Conservation (phyloP, 106 monocot genomes). For the Amphibolis antarctica region DNA sequence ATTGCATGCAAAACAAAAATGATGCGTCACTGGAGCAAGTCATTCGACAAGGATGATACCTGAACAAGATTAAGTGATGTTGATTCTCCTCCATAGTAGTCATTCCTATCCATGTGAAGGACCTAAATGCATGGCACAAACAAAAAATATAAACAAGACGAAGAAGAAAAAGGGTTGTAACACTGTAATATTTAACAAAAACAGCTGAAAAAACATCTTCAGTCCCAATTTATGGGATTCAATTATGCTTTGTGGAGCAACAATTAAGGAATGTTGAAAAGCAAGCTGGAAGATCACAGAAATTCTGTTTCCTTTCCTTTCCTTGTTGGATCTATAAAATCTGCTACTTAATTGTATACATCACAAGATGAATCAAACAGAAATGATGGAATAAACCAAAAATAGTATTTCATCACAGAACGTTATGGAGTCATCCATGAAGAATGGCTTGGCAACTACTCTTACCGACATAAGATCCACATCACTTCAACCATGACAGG, state of each 20-base stretch:
- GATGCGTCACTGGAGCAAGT: background rate
- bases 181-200: too few relatives aligned
- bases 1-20: background rate
- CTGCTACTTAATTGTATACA: too few relatives aligned
- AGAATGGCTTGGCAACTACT: too few relatives aligned
- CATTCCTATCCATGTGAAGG: slow-evolving; percentile 30
- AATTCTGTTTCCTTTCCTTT: background rate
- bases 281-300: background rate
- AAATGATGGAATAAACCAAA: too few relatives aligned
- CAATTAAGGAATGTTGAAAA: background rate
- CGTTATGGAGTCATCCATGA: too few relatives aligned
- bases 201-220: background rate
- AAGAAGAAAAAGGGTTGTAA: background rate
- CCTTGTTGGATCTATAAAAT: background rate
- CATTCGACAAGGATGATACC: background rate
- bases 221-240: background rate
- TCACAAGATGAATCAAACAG: too few relatives aligned
- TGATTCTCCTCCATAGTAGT: slow-evolving; percentile 27
- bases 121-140: slow-evolving; percentile 9
- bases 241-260: background rate
- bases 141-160: background rate
- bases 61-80: slow-evolving; percentile 25
- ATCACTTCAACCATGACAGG: too few relatives aligned
- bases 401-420: too few relatives aligned
- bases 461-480: too few relatives aligned